Conservation (phyloP, 176 grass and related monocot species). For the Puccinellia tenuiflora region DNA sequence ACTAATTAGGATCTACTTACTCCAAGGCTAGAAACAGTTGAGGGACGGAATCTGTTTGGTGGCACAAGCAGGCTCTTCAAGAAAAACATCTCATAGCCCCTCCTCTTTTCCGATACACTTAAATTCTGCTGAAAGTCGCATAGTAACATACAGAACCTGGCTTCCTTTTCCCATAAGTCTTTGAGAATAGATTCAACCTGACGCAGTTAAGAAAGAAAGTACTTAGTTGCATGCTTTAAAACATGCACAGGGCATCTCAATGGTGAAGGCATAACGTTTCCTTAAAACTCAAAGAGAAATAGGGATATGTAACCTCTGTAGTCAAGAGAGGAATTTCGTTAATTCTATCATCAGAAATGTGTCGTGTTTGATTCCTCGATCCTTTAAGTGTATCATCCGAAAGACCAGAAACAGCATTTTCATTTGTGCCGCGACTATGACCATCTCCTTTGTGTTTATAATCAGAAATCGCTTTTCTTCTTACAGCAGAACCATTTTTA, state of each 20-base stretch:
- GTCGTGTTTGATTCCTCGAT: constrained; percentile 21
- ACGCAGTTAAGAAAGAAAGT: constrained; percentile 16
- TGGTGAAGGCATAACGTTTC: not conserved
- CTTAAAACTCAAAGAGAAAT: constrained; percentile 5
- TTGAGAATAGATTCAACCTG: constrained; percentile 81
- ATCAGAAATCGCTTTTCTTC: constrained; percentile 43
- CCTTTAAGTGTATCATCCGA: constrained; percentile 36
- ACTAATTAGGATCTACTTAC: constrained; percentile 40
- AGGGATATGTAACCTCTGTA: constrained; percentile 49
- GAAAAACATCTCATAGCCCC: constrained; percentile 81
- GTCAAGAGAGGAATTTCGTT: constrained; percentile 64
- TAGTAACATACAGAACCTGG: constrained; percentile 60
- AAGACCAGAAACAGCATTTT: constrained; percentile 44
- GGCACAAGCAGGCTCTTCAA: constrained; percentile 74
- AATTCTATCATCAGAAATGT: constrained; percentile 41
- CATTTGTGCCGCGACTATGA: constrained; percentile 15
- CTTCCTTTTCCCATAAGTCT: constrained; percentile 75
- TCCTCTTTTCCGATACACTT: constrained; percentile 44
- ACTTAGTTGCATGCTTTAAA: not conserved
- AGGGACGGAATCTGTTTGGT: constrained; percentile 81
- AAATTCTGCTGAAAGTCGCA: constrained; percentile 72
- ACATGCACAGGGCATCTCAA: not conserved
- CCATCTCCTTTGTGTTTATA: constrained; percentile 41
- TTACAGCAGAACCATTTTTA: constrained; percentile 37
- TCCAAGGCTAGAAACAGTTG: constrained; percentile 46